Evolutionary conservation across 1,284 basidiomycete species (phyloP), one percentile per base, ranked within the genome.

Genomic region (Phylloboletellus chloephorus): DNA sequence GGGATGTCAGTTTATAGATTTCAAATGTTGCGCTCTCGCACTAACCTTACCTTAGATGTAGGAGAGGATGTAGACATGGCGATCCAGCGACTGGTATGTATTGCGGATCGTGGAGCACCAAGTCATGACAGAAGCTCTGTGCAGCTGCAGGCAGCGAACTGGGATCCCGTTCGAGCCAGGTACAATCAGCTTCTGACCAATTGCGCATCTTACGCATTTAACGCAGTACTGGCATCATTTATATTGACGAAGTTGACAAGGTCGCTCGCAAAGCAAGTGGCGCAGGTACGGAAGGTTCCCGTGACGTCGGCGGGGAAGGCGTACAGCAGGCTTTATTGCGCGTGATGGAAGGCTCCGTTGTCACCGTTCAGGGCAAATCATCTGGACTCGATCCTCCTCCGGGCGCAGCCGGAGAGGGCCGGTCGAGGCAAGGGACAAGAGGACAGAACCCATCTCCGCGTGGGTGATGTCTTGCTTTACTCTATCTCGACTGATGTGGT

Each of bases 191-290:
- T 28, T 11, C 8, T n/a, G 20, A 31, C 36, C 10, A 0, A 6
- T 28, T 31, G 8, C 33, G 9, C 15, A 48, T 23, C 39, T 47
- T 13, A 57, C 36, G 8, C 26, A 12, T 35, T 38, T 29, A 16
- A 37, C 40, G 31, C 26, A 91, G 88, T 54, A 79, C 81, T 54
- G 92, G 92, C 3, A 97, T 98, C 44, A 83, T 97, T 15, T 95
- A 94, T 61, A 94, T 98, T 38, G 95, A 98, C 56, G 95, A 98
- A 67, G 72, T 94, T 2, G 94, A 98, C 67, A 98, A 97, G 67
- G 80, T 97, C 40, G 87, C 88, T 3, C 74, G 83, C 26, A 84
- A 81, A 44, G 68, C 74, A 5, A 66, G 64, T n/a, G 64, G 72
- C 19, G 70, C 73, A 9, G 82, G 85, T 10, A 67, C 68, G 16